Base-by-base conservation (phyloP, 495 filamentous ascomycete species). In the Pyronema domesticum region DNA sequence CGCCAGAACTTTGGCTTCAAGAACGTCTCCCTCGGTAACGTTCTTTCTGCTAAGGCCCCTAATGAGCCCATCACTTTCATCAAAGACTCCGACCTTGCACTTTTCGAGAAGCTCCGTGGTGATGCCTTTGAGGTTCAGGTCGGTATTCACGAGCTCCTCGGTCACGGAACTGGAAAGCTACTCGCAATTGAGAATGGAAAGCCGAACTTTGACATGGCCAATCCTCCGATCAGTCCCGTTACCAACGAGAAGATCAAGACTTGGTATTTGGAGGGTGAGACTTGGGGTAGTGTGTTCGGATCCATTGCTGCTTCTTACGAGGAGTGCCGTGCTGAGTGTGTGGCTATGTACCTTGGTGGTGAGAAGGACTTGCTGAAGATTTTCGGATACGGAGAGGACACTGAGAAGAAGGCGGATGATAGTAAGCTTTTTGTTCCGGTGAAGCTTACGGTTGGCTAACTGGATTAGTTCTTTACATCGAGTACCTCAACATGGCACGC, bases 1-100 rank as follows among this genome's bases (percentile, higher is more conserved):
- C 76, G 91, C 46, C 89, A 95, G 63, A 83, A 79, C 13, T 74
- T 89, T 42, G 91, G 91, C n/a, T 98, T 98, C 78, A 98, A 98
- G 72, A 98, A 98, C 56, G 91, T 98, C 17, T 86, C 80, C 10
- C 72, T 89, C 34, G 89, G 88, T 34, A 96, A 98, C 60, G 83
- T 96, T 7, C 72, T 96, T 33, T 81, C 78, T 58, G 89, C 91
- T 11, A 94, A 91, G 72, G 80, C 84, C 1, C 86, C 89, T 0
- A 79, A 91, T 61, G 89, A 98, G 68, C 78, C 80, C 50, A 82
- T 93, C 40, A 89, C 89, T 1, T 98, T 98, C 70, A 82, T 98
- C 58, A 67, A 74, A 5, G 76, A 81, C 13, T 68, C 70, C 3
- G 89, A 95, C 59, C 72, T 88, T 18, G 76, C 77, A 5, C 63